phyloP scores from a whole-genome alignment of 1,284 basidiomycete genomes.

The Rhodotorula sp. region DNA sequence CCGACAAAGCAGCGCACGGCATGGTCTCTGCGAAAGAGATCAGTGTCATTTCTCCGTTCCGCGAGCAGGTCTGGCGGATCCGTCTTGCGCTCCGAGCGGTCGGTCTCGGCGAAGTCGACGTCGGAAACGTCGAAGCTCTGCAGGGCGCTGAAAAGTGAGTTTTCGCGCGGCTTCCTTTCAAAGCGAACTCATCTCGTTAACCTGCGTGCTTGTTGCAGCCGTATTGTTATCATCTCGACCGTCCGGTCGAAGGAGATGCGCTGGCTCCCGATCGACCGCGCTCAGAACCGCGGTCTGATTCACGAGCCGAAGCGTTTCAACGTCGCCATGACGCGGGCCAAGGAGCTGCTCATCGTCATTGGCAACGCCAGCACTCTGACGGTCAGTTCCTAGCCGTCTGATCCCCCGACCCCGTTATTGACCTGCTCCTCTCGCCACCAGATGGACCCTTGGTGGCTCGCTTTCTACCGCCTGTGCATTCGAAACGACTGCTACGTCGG shows the following conservation, averaged over 20 bases:
- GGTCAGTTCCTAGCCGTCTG: conserved; percentile 9
- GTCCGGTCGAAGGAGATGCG: conserved; percentile 47
- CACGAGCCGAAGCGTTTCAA: conserved; percentile 52
- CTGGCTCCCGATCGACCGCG: conserved; percentile 47
- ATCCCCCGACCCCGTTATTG: too few species aligned
- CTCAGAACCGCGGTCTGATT: conserved; percentile 48
- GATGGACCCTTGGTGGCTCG: conserved; percentile 48
- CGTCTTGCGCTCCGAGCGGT: conserved; percentile 47
- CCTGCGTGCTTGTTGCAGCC: conserved; percentile 14
- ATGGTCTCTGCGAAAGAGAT: conserved; percentile 46
- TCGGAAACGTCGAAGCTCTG: conserved; percentile 50
- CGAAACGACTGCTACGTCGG: conserved; percentile 41
- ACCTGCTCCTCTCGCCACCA: not conserved
- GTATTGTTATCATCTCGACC: conserved; percentile 49
- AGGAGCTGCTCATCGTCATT: conserved; percentile 51
- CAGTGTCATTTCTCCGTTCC: conserved; percentile 51
- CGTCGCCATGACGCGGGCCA: conserved; percentile 53
- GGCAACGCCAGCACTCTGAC: conserved; percentile 48
- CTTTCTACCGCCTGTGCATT: conserved; percentile 46
- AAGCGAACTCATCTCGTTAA: not conserved
- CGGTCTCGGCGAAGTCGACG: conserved; percentile 47
- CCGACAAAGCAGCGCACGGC: conserved; percentile 9
- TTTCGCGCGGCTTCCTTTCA: too few species aligned
- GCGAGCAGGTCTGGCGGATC: conserved; percentile 53
- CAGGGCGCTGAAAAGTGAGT: conserved; percentile 45